phyloP scores from a whole-genome alignment of 495 filamentous ascomycete species.

The Aspergillus affinis region DNA sequence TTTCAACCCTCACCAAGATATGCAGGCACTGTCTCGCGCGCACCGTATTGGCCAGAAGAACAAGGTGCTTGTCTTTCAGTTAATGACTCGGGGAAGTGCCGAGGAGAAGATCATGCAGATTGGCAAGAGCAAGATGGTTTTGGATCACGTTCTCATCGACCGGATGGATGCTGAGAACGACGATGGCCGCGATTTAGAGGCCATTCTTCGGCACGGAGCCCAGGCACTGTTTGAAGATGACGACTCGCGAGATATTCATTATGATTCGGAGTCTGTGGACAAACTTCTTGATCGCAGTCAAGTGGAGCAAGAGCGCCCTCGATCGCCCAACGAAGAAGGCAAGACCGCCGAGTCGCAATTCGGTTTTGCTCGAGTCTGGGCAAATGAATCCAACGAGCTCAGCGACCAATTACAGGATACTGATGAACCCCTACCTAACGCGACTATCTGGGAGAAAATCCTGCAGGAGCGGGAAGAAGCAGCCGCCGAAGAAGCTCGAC shows the following conservation, averaged over 20 bases:
- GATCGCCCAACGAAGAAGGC: slow-evolving; percentile 51
- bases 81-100: slow-evolving; percentile 82
- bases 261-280: slow-evolving; percentile 78
- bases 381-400: slow-evolving; percentile 68
- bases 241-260: slow-evolving; percentile 62
- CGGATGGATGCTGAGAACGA: slow-evolving; percentile 79
- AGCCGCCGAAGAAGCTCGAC: slow-evolving; percentile 64
- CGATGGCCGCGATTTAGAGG: slow-evolving; percentile 73
- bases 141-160: slow-evolving; percentile 93
- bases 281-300: slow-evolving; percentile 84
- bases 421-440: slow-evolving; percentile 46
- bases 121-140: slow-evolving; percentile 89
- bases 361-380: slow-evolving; percentile 90
- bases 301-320: slow-evolving; percentile 61
- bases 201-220: slow-evolving; percentile 85
- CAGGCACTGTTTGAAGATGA: slow-evolving; percentile 81
- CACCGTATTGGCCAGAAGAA: slow-evolving; percentile 96
- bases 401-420: slow-evolving; percentile 58
- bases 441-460: slow-evolving; percentile 85
- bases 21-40: slow-evolving; percentile 90
- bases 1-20: slow-evolving; percentile 97
- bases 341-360: slow-evolving; percentile 73
- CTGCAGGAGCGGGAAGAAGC: slow-evolving; percentile 76
- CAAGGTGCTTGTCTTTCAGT: slow-evolving; percentile 90
- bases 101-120: slow-evolving; percentile 98